A percentile compares a stretch with the other conserved stretches of the same genome.
These are phyloP conservation scores for Pseudocercospora macadamiae DNA, from an alignment of 2,329 filamentous ascomycete genomes.

Conservation along the genomic window DNA sequence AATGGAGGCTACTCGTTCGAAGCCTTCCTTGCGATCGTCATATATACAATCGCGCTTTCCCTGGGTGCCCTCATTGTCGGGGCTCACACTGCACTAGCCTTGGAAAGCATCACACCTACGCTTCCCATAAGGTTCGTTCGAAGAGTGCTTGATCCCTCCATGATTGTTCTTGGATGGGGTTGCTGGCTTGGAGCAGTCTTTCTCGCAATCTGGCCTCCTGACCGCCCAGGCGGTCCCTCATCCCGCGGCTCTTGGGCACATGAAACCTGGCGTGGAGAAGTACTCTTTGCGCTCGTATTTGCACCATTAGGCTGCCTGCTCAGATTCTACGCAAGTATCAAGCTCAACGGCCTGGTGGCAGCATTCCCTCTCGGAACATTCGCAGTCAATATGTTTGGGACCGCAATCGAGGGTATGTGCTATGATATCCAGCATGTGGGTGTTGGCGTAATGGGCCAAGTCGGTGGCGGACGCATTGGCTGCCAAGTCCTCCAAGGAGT, in stretches of 20 bases:
- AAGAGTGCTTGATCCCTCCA: constrained; percentile 64
- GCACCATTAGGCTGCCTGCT: constrained; percentile 77
- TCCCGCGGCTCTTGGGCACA: constrained; percentile 39
- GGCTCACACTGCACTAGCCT: constrained; percentile 70
- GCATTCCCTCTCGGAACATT: constrained; percentile 88
- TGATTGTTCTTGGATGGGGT: constrained; percentile 67
- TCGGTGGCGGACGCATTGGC: constrained; percentile 45
- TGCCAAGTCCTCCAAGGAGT: constrained; percentile 54
- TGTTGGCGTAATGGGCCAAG: constrained; percentile 39
- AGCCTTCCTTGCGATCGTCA: constrained; percentile 74
- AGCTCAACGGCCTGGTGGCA: constrained; percentile 68
- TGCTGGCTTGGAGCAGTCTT: constrained; percentile 79
- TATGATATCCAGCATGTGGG: constrained; percentile 75
- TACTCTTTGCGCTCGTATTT: constrained; percentile 77
- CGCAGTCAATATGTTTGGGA: constrained; percentile 76
- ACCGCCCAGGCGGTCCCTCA: constrained; percentile 46
- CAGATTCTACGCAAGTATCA: constrained; percentile 72
- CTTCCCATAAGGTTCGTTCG: constrained; percentile 62
- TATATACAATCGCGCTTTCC: constrained; percentile 72
- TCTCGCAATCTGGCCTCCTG: constrained; percentile 71
- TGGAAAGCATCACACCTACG: constrained; percentile 62
- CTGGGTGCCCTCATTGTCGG: constrained; percentile 71
- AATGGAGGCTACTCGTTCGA: constrained; percentile 81
- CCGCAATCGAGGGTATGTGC: constrained; percentile 71
- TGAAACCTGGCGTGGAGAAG: constrained; percentile 74